Evolutionary conservation across 805 yeast genomes (phyloP), one percentile per base, ranked within the genome.

Genomic region (Cyberlindnera meyerae): DNA sequence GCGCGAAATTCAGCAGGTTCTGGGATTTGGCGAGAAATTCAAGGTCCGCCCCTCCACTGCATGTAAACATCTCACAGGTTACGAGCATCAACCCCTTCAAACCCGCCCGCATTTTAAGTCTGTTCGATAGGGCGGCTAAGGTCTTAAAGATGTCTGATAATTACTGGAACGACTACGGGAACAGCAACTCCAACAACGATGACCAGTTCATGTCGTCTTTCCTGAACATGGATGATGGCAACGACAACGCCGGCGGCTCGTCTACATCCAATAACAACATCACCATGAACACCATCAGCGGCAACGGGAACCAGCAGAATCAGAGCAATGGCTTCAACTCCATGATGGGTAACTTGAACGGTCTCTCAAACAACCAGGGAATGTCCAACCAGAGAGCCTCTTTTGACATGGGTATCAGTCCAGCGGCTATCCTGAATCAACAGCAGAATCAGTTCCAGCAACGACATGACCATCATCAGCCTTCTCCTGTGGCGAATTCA

Each of bases 191-290:
- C 5, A 44, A 36, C 42, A 40, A 42, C 28, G 54, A 47, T 25
- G 53, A 50, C 34, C 47, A 42, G 35, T 43, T 57, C 33, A 71
- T 72, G 52, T 66, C 66, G 31, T 58, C 75, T 25, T 78, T 77
- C 21, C 55, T 75, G 25, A 68, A 69, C 42, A 56, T 72, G 41
- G 72, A 71, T 40, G 72, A 37, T 33, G 52, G 47, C 31, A 29
- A 17, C 33, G 31, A 26, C 24, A 31, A 34, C 31, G 18, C 9
- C 33, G 29, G 24, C 21, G 13, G 21, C 28, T 27, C 24, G 18
- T 8, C 22, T 27, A 31, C 31, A 16, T 31, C 29, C 31, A 36
- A 22, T 28, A 24, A 33, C 42, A 12, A 29, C 34, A 34, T 14
- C 38, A 55, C 57, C 30, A 51, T 52, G 33, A 55, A 57, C 32